A percentile compares a stretch with the other conserved stretches of the same genome.
These are phyloP conservation scores for Triticum urartu DNA, from an alignment of 176 grass and related monocot genomes.

Conservation along the genomic window DNA sequence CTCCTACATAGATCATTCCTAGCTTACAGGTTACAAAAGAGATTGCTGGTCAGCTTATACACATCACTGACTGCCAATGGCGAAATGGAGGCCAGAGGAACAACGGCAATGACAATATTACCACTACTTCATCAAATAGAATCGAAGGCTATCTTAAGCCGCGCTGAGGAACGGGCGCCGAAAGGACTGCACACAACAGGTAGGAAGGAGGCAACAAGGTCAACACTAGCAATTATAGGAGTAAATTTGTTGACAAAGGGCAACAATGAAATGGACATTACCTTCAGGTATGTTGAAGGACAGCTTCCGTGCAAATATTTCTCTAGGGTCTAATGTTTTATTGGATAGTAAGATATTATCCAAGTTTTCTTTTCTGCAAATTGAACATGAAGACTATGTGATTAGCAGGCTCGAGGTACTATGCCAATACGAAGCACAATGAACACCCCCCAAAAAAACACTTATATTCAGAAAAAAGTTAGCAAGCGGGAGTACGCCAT, in stretches of 20 bases:
- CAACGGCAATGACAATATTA: not conserved
- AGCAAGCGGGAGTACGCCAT: conserved; percentile 1
- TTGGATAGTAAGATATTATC: conserved; percentile 59
- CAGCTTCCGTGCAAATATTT: conserved; percentile 59
- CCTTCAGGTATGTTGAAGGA: conserved; percentile 70
- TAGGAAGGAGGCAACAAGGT: conserved; percentile 7
- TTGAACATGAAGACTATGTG: conserved; percentile 17
- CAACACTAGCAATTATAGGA: not conserved
- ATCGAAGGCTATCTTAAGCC: conserved; percentile 32
- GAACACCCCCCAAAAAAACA: not conserved
- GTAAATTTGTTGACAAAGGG: conserved; percentile 2
- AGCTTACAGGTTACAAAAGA: conserved; percentile 4
- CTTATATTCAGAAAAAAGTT: not conserved
- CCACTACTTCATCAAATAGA: conserved; percentile 2
- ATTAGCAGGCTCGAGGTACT: conserved; percentile 22
- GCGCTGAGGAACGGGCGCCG: conserved; percentile 23
- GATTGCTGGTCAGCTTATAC: conserved; percentile 34
- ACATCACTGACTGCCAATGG: conserved; percentile 30
- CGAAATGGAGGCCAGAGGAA: not conserved
- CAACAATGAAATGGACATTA: conserved; percentile 30
- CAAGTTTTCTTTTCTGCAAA: conserved; percentile 75
- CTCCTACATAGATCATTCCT: conserved; percentile 21
- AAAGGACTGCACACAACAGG: conserved; percentile 51
- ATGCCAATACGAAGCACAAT: conserved; percentile 14
- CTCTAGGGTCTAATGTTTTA: conserved; percentile 49